A percentile compares a stretch with the other conserved stretches of the same genome.
Evolutionary conservation across 2,329 filamentous ascomycete genomes (phyloP).

Genomic region (Verticillium dahliae): DNA sequence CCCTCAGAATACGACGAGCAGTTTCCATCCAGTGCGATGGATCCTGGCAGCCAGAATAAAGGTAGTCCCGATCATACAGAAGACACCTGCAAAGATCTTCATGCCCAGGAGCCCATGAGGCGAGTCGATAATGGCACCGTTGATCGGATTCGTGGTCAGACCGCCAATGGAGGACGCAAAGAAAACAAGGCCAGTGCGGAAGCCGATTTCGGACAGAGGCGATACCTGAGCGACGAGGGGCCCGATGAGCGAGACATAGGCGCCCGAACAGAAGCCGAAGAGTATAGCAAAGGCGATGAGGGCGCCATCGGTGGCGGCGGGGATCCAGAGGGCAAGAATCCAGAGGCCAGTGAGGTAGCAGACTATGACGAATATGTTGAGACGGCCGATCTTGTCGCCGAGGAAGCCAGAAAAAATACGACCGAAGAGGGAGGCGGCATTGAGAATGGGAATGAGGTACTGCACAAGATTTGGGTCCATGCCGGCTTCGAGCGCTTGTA

Average conservation of each 20-base stretch:
- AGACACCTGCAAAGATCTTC: constrained; percentile 28
- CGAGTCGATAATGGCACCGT: constrained; percentile 36
- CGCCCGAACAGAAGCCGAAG: constrained; percentile 38
- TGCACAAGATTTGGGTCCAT: constrained; percentile 29
- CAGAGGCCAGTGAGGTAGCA: constrained; percentile 31
- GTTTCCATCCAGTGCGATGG: constrained; percentile 17
- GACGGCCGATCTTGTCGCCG: constrained; percentile 33
- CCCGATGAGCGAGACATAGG: constrained; percentile 32
- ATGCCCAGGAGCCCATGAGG: constrained; percentile 29
- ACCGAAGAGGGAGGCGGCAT: constrained; percentile 37
- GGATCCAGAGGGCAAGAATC: constrained; percentile 36
- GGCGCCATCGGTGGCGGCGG: constrained; percentile 25
- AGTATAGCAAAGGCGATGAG: constrained; percentile 33
- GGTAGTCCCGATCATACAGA: constrained; percentile 21
- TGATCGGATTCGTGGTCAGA: constrained; percentile 40
- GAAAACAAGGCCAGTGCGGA: constrained; percentile 27
- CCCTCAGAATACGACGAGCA: constrained; percentile 17
- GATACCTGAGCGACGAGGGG: constrained; percentile 37
- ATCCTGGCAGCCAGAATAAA: constrained; percentile 17
- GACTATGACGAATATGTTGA: constrained; percentile 29
- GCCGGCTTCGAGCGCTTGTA: constrained; percentile 32
- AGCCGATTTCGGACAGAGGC: constrained; percentile 42
- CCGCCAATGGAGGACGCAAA: constrained; percentile 32
- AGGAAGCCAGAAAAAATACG: constrained; percentile 36
- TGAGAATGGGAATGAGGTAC: constrained; percentile 37